Evolutionary conservation across 148 eudicot genomes (phyloP).

Genomic region (Chenopodium formosanum): DNA sequence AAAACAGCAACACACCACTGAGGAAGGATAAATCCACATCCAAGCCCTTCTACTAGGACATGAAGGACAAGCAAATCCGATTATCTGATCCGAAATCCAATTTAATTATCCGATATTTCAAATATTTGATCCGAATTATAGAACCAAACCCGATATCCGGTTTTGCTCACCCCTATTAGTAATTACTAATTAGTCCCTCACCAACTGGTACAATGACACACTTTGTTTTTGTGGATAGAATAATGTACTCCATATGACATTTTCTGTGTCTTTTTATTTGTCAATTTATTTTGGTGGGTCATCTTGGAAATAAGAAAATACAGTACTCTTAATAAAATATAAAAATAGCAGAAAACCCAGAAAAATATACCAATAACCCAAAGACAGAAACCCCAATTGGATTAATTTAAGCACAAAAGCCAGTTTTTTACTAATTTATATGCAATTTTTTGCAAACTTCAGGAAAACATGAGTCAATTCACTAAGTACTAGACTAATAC

Average conservation of each 20-base stretch:
- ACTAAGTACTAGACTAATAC: not conserved
- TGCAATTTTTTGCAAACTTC: conserved; percentile 9
- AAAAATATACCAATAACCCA: not conserved
- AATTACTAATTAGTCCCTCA: too few species aligned
- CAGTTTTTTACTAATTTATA: not conserved
- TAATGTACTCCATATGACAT: too few species aligned
- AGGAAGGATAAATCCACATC: too few species aligned
- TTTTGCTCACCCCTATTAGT: too few species aligned
- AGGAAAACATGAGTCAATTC: conserved; percentile 12
- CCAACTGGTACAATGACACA: too few species aligned
- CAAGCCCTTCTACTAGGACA: too few species aligned
- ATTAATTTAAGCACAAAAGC: not conserved
- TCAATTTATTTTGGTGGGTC: not conserved
- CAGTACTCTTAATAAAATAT: not conserved
- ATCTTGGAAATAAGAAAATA: not conserved
- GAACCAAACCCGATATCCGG: too few species aligned
- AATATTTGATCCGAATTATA: too few species aligned
- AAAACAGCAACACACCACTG: not conserved
- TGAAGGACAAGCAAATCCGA: too few species aligned
- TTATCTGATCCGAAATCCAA: too few species aligned
- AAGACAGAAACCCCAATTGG: not conserved
- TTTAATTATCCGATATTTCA: too few species aligned
- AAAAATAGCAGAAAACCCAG: not conserved
- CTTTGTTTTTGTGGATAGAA: too few species aligned
- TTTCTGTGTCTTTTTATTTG: not conserved